Percentiles rank a stretch among this genome's conserved stretches.
phyloP scores from a whole-genome alignment of 139 green algal genomes.

The Pycnococcus provasolii region DNA sequence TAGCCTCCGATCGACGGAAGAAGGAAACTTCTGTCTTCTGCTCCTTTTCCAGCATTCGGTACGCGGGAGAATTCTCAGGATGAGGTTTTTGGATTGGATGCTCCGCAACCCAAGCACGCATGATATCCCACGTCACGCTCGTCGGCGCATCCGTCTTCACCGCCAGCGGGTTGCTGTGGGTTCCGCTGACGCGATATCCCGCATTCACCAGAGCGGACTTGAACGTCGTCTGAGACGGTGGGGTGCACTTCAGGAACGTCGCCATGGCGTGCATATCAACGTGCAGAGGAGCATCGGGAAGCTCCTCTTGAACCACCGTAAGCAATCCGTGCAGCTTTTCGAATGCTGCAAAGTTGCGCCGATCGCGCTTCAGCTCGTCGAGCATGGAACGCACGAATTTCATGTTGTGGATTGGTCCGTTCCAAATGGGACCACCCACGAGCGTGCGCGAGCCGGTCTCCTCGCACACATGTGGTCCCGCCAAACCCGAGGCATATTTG shows the following conservation, averaged over 20 bases:
- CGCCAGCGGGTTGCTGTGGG: conserved; percentile 74
- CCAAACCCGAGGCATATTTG: too few species aligned
- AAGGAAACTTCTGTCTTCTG: too few species aligned
- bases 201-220: conserved; percentile 74
- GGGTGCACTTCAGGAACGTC: conserved; percentile 56
- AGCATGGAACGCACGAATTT: conserved; percentile 43
- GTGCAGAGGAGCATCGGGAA: conserved; percentile 36
- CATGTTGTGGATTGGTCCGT: conserved; percentile 69
- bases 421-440: conserved; percentile 93
- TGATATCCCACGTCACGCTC: conserved; percentile 66
- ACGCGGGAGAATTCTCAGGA: too few species aligned
- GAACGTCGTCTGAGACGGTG: conserved; percentile 54
- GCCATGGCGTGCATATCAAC: conserved; percentile 65
- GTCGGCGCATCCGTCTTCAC: conserved; percentile 89
- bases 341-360: conserved; percentile 28
- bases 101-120: conserved; percentile 68
- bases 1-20: too few species aligned
- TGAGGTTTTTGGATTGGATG: not conserved
- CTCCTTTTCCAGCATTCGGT: too few species aligned
- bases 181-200: conserved; percentile 57
- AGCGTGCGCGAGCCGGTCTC: conserved; percentile 30
- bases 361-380: conserved; percentile 1
- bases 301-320: conserved; percentile 42
- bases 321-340: conserved; percentile 66
- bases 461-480: conserved; percentile 19